Conservation (phyloP, 2,329 filamentous ascomycete genomes). For the Fulvia fulva region DNA sequence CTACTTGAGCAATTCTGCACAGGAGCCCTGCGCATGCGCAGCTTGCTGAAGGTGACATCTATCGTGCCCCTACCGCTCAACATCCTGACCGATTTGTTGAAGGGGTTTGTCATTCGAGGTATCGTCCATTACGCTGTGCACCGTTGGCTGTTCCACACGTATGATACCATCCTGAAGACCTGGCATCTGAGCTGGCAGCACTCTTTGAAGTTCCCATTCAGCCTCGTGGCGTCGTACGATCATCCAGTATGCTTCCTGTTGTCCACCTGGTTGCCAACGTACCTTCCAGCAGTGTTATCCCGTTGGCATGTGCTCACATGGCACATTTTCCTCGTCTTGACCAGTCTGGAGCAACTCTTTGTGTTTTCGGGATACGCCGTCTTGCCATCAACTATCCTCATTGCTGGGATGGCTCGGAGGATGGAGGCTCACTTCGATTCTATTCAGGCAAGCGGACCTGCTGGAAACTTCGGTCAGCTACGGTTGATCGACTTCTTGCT, state of each 20-base stretch:
- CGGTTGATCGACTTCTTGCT: constrained; percentile 61
- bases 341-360: constrained; percentile 63
- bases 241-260: constrained; percentile 64
- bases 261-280: constrained; percentile 60
- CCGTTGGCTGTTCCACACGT: constrained; percentile 60
- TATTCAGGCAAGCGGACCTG: constrained; percentile 31
- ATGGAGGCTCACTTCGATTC: constrained; percentile 54
- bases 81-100: constrained; percentile 52
- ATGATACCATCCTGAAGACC: constrained; percentile 27
- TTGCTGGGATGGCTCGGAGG: constrained; percentile 56
- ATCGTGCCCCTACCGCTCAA: constrained; percentile 56
- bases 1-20: constrained; percentile 54
- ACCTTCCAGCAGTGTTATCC: constrained; percentile 61
- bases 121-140: constrained; percentile 71
- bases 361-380: constrained; percentile 65
- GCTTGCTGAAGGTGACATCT: constrained; percentile 56
- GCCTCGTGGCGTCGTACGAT: constrained; percentile 62
- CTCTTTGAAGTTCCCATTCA: constrained; percentile 54
- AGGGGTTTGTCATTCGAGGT: constrained; percentile 56
- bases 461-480: constrained; percentile 40
- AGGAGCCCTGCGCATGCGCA: constrained; percentile 49
- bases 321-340: constrained; percentile 58
- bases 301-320: constrained; percentile 71
- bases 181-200: constrained; percentile 58
- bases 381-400: constrained; percentile 55